Evolutionary conservation across 257 asterid species (phyloP).

Genomic region (Thymus quinquecostatus): DNA sequence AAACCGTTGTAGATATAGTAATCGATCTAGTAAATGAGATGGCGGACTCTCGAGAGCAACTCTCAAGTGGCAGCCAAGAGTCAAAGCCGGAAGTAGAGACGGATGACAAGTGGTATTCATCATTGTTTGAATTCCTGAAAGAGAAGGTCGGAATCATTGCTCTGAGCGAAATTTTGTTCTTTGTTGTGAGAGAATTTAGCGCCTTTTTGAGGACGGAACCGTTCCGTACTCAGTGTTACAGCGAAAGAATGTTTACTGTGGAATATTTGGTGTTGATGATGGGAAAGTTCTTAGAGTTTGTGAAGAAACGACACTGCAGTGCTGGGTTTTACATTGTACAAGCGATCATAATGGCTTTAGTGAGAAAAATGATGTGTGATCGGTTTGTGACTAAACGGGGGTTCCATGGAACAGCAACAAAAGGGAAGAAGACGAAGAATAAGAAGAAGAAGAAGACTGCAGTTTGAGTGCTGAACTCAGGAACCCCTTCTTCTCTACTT

Average conservation of each 20-base stretch:
- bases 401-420: no score
- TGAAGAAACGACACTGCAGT: not conserved
- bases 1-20: slow-evolving; percentile 40
- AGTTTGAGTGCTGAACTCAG: no score
- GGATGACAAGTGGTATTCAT: no score
- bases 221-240: not conserved
- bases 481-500: no score
- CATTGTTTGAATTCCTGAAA: no score
- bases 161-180: slow-evolving; percentile 40
- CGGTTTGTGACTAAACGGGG: no score
- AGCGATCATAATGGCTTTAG: not conserved
- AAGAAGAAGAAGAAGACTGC: no score
- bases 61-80: not conserved
- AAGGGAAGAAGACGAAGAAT: no score
- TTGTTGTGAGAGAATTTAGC: not conserved
- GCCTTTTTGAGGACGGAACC: not conserved
- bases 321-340: not conserved
- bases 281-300: not conserved
- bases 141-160: slow-evolving; percentile 36
- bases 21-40: slow-evolving; percentile 31
- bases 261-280: not conserved
- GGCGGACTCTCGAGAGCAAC: slow-evolving; percentile 3
- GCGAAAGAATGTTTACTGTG: not conserved
- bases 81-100: no score
- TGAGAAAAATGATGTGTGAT: no score